These are phyloP conservation scores for Clausena lansium DNA, from an alignment of 345 rosid species.

Conservation along the genomic window DNA sequence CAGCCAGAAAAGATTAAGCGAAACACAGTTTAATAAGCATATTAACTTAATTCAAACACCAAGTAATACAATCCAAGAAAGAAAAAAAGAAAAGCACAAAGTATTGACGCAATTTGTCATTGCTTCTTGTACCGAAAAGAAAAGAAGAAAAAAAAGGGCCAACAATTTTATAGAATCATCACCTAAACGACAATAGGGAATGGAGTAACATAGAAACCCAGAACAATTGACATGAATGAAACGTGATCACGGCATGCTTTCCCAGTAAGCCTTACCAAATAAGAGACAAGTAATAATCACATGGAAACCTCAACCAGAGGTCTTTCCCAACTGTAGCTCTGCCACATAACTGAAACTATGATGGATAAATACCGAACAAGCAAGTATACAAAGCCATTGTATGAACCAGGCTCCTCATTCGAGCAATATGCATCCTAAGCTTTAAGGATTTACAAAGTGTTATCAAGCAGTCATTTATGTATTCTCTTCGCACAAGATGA, in stretches of 20 bases:
- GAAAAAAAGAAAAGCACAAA: not conserved
- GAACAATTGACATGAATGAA: not conserved
- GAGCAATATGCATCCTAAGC: conserved; percentile 13
- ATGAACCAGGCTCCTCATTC: conserved; percentile 15
- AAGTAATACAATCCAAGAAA: not conserved
- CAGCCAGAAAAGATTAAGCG: not conserved
- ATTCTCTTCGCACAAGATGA: conserved; percentile 13
- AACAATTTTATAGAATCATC: not conserved
- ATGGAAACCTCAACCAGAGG: not conserved
- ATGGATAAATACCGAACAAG: conserved; percentile 10
- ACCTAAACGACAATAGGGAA: not conserved
- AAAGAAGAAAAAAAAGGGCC: not conserved
- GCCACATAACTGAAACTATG: conserved; percentile 6
- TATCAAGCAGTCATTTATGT: conserved; percentile 7
- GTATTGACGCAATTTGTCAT: not conserved
- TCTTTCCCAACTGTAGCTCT: not conserved
- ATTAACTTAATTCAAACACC: not conserved
- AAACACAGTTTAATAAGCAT: not conserved
- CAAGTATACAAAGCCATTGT: conserved; percentile 21
- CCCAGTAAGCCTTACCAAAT: not conserved
- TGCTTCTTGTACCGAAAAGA: not conserved
- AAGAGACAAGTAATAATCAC: not conserved
- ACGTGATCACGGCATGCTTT: not conserved
- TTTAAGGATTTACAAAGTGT: conserved; percentile 39
- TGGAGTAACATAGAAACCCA: not conserved